A percentile compares a stretch with the other conserved stretches of the same genome.
Conservation (phyloP, 164 flowering plant genomes). For the Vitis rotundifolia region DNA sequence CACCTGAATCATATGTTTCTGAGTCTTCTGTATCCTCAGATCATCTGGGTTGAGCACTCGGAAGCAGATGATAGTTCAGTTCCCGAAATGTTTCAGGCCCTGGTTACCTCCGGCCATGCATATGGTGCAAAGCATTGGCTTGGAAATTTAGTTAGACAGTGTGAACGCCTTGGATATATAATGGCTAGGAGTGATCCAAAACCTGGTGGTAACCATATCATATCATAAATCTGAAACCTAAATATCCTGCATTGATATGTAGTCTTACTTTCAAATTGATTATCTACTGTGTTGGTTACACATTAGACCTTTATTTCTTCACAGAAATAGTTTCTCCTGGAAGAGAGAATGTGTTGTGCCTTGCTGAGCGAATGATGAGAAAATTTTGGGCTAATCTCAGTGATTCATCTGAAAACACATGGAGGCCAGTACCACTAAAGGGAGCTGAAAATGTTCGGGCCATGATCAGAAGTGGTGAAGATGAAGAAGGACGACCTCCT, state of each 20-base stretch:
- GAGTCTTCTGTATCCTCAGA: constrained; percentile 17
- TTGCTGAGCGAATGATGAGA: constrained; percentile 46
- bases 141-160: constrained; percentile 25
- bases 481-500: constrained; percentile 18
- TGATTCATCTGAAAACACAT: constrained; percentile 21
- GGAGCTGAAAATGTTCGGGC: constrained; percentile 33
- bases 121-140: constrained; percentile 54
- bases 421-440: constrained; percentile 22
- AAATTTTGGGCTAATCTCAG: constrained; percentile 20
- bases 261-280: too few relatives aligned
- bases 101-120: constrained; percentile 31
- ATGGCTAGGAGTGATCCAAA: neutral
- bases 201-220: neutral
- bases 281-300: too few relatives aligned
- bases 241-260: too few relatives aligned
- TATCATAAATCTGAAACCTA: too few relatives aligned
- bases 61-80: constrained; percentile 22
- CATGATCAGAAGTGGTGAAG: constrained; percentile 4
- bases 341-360: constrained; percentile 29
- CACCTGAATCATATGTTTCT: neutral
- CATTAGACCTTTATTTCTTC: neutral
- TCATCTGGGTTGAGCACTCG: constrained; percentile 53
- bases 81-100: constrained; percentile 16
- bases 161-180: constrained; percentile 17
- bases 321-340: constrained; percentile 19